Evolutionary conservation across 257 asterid genomes (phyloP), one percentile per base, ranked within the genome.

Genomic region (Solanum pimpinellifolium): DNA sequence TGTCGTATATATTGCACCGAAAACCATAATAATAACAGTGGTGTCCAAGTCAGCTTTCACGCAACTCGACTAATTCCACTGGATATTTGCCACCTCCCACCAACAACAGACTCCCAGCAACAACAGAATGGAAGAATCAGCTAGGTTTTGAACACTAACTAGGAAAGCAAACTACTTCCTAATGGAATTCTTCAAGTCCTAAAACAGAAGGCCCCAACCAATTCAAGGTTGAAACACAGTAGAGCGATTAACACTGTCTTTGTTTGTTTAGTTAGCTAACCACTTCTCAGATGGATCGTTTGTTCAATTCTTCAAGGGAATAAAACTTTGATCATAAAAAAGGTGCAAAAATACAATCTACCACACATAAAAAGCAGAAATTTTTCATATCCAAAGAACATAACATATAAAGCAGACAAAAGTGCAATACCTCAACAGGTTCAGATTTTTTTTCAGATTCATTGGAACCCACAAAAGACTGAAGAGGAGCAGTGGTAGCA

Each of bases 401-500:
- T 21, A 16, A 52, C 60, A 52, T 16, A 52, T 15, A 52, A 76
- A 75, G 11, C 56, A 73, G 81, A 29, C 29, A 39, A 11, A 75
- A 65, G 31, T 29, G 27, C 47, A 33, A 39, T 92, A 94, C 98
- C 97, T 94, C 98, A 88, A 92, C 90, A 29, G 82, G 90, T 49
- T 91, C 93, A 9, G 88, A 49, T 86, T 94, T 92, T 87, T 91
- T 91, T 62, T 87, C 91, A 2, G 84, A 84, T 85, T 86, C 82
- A 60, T 84, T 86, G 25, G 81, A 83, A 82, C 92, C 93, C 94
- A 94, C 93, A 73, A 92, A 80, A 6, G 95, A 93, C 90, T 88
- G 92, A 41, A 96, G 98, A 83, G 97, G 98, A 81, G 95, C 97
- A 60, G 94, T 92, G 72, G 95, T 94, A n/a, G 98, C 96, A 83